A percentile compares a stretch with the other conserved stretches of the same genome.
phyloP scores from a whole-genome alignment of 2,329 filamentous ascomycete genomes.

The Chaetomiaceae sp. region DNA sequence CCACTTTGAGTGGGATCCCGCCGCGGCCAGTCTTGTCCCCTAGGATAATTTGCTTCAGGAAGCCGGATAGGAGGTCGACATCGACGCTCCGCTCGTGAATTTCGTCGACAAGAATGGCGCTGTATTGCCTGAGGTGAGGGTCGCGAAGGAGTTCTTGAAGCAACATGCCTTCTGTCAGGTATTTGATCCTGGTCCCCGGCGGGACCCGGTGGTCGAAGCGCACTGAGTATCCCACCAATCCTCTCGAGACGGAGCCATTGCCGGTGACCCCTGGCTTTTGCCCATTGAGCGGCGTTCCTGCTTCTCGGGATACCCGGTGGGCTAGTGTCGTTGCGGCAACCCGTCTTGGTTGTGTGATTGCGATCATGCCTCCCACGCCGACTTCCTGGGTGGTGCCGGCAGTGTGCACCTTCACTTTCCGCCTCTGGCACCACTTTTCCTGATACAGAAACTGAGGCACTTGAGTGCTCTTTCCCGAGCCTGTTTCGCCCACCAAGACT shows the following conservation, averaged over 20 bases:
- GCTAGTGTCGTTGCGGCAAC: conserved; percentile 92
- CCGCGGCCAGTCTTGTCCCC: conserved; percentile 60
- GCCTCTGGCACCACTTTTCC: conserved; percentile 72
- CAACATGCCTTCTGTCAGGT: conserved; percentile 92
- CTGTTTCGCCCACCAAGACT: conserved; percentile 86
- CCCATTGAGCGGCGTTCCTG: conserved; percentile 45
- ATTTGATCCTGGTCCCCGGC: conserved; percentile 83
- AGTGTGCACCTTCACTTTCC: conserved; percentile 44
- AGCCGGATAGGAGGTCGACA: conserved; percentile 85
- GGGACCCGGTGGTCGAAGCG: conserved; percentile 86
- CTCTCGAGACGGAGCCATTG: conserved; percentile 39
- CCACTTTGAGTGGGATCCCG: conserved; percentile 74
- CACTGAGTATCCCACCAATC: conserved; percentile 82
- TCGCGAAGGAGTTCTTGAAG: conserved; percentile 90
- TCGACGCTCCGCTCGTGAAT: conserved; percentile 95
- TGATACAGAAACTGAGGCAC: conserved; percentile 81
- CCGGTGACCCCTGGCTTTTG: conserved; percentile 4
- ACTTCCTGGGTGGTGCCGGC: conserved; percentile 38
- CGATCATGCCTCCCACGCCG: conserved; percentile 72
- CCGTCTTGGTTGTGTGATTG: conserved; percentile 88
- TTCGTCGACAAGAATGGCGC: conserved; percentile 87
- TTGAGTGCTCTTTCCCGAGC: conserved; percentile 95
- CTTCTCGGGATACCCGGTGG: conserved; percentile 77
- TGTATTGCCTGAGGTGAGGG: conserved; percentile 76
- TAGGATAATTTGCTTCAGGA: conserved; percentile 71